These are phyloP conservation scores for Neurospora sp. DNA, from an alignment of 495 filamentous ascomycete species.

Conservation along the genomic window DNA sequence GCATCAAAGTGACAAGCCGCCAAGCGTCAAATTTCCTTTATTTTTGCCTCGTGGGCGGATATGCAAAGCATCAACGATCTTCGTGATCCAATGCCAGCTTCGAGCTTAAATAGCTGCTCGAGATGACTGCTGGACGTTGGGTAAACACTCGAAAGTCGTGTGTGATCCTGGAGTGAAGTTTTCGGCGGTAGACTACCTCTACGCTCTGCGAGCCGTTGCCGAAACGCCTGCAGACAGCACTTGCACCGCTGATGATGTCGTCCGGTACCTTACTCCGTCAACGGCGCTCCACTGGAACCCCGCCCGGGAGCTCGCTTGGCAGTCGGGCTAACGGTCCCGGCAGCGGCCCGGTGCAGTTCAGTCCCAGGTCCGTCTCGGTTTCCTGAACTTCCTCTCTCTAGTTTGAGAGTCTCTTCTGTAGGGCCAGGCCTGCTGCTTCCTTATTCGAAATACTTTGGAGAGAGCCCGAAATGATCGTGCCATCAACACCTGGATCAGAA, in stretches of 20 bases:
- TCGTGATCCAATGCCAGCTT: neutral
- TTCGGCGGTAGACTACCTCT: neutral
- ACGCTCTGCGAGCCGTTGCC: neutral
- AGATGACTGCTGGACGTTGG: neutral
- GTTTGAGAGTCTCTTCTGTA: neutral
- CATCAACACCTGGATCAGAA: neutral
- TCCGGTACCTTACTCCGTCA: neutral
- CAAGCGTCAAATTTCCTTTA: neutral
- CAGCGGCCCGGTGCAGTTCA: neutral
- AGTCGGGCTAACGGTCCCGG: neutral
- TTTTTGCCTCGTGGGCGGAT: neutral
- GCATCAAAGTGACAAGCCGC: neutral
- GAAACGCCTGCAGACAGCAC: neutral
- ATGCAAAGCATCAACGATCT: neutral
- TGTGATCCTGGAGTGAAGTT: neutral
- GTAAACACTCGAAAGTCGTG: neutral
- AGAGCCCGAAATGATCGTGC: neutral
- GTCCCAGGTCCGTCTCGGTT: neutral
- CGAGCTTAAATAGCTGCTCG: neutral
- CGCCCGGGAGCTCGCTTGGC: neutral
- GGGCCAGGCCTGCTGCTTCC: neutral
- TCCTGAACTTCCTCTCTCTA: neutral
- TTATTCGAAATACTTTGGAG: neutral
- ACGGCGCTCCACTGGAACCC: neutral
- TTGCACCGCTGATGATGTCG: neutral